Percentiles rank a stretch among this genome's conserved stretches.
Conservation (phyloP, 495 filamentous ascomycete species). For the Pseudomonodictys pantanalensis region DNA sequence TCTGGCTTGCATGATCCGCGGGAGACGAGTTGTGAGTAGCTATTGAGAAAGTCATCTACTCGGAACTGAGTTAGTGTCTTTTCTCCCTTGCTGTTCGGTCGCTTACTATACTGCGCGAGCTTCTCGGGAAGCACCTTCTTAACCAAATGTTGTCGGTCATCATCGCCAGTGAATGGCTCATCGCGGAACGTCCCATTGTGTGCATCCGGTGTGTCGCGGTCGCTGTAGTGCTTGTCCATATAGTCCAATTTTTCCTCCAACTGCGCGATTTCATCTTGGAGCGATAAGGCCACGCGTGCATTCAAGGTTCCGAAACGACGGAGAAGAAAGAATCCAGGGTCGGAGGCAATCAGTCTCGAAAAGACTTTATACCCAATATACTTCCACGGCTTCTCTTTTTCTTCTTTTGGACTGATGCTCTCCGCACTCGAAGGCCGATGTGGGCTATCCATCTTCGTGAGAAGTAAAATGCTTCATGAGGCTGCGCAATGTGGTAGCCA, state of each 20-base stretch:
- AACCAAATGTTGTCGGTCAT: neutral
- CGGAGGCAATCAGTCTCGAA: neutral
- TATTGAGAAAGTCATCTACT: neutral
- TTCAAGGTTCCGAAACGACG: slow-evolving; percentile 1
- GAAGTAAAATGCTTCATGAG: too few species aligned
- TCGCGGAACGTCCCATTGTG: slow-evolving; percentile 2
- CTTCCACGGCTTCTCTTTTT: slow-evolving; percentile 2
- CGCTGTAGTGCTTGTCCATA: neutral
- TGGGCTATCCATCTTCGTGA: neutral
- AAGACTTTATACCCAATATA: slow-evolving; percentile 5
- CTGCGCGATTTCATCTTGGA: slow-evolving; percentile 4
- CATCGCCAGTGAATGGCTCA: neutral
- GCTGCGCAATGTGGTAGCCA: too few species aligned
- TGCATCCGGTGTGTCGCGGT: neutral
- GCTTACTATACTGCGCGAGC: neutral
- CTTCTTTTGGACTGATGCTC: slow-evolving; percentile 1
- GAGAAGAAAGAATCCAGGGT: neutral
- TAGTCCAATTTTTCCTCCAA: slow-evolving; percentile 5
- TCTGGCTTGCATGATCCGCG: neutral
- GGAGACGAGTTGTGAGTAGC: neutral
- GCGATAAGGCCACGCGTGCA: slow-evolving; percentile 2
- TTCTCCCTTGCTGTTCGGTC: neutral
- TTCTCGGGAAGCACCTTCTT: neutral
- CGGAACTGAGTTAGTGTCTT: neutral
- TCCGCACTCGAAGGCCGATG: slow-evolving; percentile 1